These are phyloP conservation scores for Lactifluus subvellereus DNA, from an alignment of 768 basidiomycete genomes.

Conservation along the genomic window DNA sequence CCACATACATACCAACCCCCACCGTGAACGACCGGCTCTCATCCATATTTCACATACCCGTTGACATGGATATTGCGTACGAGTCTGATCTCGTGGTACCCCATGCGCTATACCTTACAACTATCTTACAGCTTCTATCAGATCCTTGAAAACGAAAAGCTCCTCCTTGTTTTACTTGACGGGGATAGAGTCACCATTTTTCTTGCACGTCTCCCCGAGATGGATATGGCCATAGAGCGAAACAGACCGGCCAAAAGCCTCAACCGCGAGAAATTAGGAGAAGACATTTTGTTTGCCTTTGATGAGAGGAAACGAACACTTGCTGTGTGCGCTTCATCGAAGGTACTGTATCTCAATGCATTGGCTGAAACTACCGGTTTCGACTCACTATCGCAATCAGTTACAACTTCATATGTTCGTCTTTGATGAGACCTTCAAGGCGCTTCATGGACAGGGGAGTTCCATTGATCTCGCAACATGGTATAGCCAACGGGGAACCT, in stretches of 20 bases:
- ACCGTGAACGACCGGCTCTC: constrained; percentile 3
- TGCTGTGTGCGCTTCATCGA: constrained; percentile 40
- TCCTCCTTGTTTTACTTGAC: constrained; percentile 11
- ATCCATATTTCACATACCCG: background rate
- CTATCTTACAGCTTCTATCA: constrained; percentile 10
- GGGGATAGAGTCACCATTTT: background rate
- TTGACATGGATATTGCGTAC: constrained; percentile 2
- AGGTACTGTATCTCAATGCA: constrained; percentile 28
- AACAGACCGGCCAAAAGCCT: constrained; percentile 24
- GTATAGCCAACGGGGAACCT: constrained; percentile 32
- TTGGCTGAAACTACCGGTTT: background rate
- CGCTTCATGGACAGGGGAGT: constrained; percentile 40
- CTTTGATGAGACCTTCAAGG: constrained; percentile 40
- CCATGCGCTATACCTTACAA: background rate
- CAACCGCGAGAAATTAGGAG: constrained; percentile 42
- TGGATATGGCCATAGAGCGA: constrained; percentile 2
- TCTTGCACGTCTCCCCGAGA: background rate
- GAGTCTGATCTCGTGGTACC: constrained; percentile 39
- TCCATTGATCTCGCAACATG: constrained; percentile 38
- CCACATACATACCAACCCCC: constrained; percentile 5
- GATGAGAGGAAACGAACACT: constrained; percentile 49
- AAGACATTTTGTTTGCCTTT: constrained; percentile 40
- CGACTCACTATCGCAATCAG: constrained; percentile 8
- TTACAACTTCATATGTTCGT: constrained; percentile 40
- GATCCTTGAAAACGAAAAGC: constrained; percentile 14